Percentiles rank a stretch among this genome's conserved stretches.
phyloP scores from a whole-genome alignment of 2,329 filamentous ascomycete species.

The Ceratocystis cacaofunesta region DNA sequence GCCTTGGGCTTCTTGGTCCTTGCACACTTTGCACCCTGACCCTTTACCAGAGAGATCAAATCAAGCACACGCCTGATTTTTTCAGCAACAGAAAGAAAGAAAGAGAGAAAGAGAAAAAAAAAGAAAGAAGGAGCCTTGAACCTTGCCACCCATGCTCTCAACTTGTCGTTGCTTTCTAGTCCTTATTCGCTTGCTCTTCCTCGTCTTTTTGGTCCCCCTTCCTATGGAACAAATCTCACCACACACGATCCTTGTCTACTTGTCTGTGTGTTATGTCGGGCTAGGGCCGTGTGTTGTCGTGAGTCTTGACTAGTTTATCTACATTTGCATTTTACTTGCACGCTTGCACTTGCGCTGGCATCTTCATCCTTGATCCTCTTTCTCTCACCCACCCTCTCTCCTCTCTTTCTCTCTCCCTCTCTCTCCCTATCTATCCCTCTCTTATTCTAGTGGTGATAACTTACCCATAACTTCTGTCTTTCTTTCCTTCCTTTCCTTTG shows the following conservation, averaged over 20 bases:
- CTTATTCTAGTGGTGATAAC: background rate
- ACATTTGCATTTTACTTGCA: constrained; percentile 5
- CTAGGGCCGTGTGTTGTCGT: constrained; percentile 3
- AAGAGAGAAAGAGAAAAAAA: no score
- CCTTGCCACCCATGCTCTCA: constrained; percentile 1
- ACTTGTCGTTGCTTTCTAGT: constrained; percentile 2
- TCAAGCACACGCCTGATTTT: constrained; percentile 1
- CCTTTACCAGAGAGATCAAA: background rate
- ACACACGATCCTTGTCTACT: background rate
- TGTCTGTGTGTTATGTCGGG: constrained; percentile 5
- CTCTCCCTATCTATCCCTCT: constrained; percentile 5
- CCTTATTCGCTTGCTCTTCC: background rate
- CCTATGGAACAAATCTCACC: constrained; percentile 7
- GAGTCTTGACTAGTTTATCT: background rate
- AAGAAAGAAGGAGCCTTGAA: background rate
- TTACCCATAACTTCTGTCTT: background rate
- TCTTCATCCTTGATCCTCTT: constrained; percentile 9
- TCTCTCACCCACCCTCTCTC: background rate
- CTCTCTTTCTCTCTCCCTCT: constrained; percentile 2
- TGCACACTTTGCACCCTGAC: constrained; percentile 5
- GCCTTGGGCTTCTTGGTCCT: constrained; percentile 1
- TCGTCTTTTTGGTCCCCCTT: constrained; percentile 1
- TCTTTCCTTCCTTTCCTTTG: constrained; percentile 8
- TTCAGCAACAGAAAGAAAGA: no score
- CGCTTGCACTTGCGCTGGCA: background rate